phyloP scores from a whole-genome alignment of 1,139 yeast species.

The Magnusiomyces tetraspermus region DNA sequence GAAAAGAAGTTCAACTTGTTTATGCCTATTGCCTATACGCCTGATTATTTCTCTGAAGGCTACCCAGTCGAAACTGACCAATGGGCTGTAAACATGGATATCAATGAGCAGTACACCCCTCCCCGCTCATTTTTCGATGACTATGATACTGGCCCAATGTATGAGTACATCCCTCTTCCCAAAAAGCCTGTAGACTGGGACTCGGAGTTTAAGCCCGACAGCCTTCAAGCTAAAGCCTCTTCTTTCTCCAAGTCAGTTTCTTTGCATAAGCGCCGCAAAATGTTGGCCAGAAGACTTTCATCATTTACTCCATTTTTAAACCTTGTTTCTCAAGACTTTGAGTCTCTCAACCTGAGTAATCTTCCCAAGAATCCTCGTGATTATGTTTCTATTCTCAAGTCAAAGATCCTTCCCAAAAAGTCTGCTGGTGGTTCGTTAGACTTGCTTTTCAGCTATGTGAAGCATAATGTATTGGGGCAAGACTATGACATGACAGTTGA shows the following conservation, averaged over 20 bases:
- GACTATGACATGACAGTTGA: neutral
- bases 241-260: no score
- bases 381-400: neutral
- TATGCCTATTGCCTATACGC: constrained; percentile 24
- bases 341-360: neutral
- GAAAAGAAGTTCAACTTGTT: constrained; percentile 7
- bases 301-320: neutral
- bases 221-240: no score
- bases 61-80: constrained; percentile 19
- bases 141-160: neutral
- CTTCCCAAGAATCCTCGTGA: neutral
- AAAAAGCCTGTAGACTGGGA: neutral
- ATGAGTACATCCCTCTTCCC: neutral
- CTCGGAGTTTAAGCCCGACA: no score
- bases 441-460: neutral
- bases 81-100: constrained; percentile 23
- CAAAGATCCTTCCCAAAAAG: neutral
- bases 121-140: neutral
- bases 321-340: neutral
- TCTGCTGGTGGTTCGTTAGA: neutral
- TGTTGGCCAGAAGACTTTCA: neutral
- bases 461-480: neutral
- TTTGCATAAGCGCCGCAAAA: neutral
- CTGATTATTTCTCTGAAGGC: constrained; percentile 20
- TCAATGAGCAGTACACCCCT: constrained; percentile 16